phyloP scores from a whole-genome alignment of 345 rosid species.

The Salix caprea region DNA sequence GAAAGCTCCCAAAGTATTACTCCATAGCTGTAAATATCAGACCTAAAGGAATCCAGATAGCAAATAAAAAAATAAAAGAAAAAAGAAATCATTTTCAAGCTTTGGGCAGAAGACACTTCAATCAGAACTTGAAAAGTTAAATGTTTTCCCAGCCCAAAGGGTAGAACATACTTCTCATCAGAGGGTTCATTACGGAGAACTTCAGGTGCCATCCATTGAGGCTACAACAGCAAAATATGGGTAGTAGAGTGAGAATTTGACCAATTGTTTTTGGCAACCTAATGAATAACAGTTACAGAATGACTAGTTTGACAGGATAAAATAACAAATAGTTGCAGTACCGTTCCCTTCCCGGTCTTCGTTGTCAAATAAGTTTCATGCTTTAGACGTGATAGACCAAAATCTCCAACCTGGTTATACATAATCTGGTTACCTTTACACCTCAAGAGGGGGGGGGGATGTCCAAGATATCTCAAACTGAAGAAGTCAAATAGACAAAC shows the following conservation, averaged over 20 bases:
- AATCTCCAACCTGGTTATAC: constrained; percentile 80
- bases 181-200: constrained; percentile 93
- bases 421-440: not conserved
- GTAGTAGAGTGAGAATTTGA: constrained; percentile 7
- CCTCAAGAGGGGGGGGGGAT: not conserved
- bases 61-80: constrained; percentile 4
- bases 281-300: not conserved
- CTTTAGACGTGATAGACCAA: constrained; percentile 96
- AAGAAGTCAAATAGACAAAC: not conserved
- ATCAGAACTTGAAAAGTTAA: not conserved
- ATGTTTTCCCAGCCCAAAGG: constrained; percentile 9
- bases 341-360: constrained; percentile 92
- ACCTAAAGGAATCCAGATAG: constrained; percentile 41
- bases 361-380: constrained; percentile 71
- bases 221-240: constrained; percentile 43
- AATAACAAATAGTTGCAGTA: constrained; percentile 23
- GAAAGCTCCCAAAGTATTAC: constrained; percentile 94
- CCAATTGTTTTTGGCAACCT: not conserved
- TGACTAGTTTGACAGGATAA: not conserved
- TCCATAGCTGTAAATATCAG: constrained; percentile 94
- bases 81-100: not conserved
- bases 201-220: constrained; percentile 99
- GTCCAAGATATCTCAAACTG: not conserved
- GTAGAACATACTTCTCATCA: constrained; percentile 74
- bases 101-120: not conserved